Conservation (phyloP, 2,329 filamentous ascomycete species). For the Laburnicola sp. region DNA sequence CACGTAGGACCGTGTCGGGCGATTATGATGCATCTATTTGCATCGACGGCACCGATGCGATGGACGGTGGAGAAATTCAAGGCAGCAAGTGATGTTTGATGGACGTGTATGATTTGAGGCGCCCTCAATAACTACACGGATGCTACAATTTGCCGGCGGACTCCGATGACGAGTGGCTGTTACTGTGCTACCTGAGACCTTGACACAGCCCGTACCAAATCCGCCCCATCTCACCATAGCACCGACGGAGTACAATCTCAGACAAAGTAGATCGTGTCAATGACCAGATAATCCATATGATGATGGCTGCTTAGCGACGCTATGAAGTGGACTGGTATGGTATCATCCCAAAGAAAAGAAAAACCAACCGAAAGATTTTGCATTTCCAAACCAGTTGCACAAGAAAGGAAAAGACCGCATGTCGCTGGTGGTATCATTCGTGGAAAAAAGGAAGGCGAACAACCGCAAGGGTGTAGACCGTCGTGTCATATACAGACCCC, state of each 20-base stretch:
- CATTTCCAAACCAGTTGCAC: background rate
- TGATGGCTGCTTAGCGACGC: background rate
- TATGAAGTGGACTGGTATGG: background rate
- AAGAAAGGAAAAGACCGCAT: background rate
- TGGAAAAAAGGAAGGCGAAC: constrained; percentile 5
- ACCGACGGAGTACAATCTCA: background rate
- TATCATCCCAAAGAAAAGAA: constrained; percentile 7
- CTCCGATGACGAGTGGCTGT: too few relatives aligned
- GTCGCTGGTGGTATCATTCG: constrained; percentile 15
- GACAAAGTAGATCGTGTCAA: background rate
- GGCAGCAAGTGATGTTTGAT: too few relatives aligned
- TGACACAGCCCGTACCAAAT: too few relatives aligned
- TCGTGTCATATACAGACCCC: background rate
- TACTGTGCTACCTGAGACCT: too few relatives aligned
- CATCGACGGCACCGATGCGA: too few relatives aligned
- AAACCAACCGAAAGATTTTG: constrained; percentile 5
- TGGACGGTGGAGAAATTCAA: too few relatives aligned
- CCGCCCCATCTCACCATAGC: background rate
- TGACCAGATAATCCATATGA: constrained; percentile 1
- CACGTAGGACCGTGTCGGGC: too few relatives aligned
- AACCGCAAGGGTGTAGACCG: background rate
- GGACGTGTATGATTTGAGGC: too few relatives aligned
- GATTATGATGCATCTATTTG: too few relatives aligned
- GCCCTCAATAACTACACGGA: too few relatives aligned
- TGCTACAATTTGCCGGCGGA: too few relatives aligned